Base-by-base conservation (phyloP, 2,329 filamentous ascomycete genomes). In the Epichloe amarillans region DNA sequence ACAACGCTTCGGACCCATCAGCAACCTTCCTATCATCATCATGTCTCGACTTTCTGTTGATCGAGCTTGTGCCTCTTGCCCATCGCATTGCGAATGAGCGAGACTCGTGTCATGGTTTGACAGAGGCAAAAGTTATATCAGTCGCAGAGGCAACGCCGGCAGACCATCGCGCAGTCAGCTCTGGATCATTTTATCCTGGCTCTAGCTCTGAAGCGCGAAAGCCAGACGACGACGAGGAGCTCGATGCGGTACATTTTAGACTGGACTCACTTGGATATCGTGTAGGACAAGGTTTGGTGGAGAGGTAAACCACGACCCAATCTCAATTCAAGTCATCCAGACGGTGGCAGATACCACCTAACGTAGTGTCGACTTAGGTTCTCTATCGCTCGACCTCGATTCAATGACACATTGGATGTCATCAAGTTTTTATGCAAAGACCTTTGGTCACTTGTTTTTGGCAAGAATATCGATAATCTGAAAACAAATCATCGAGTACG, bases 341-440 rank as follows among this genome's bases (percentile, higher is more conserved):
- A 14, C 15, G 23, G 33, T 36, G 7, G 5, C 36, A 41, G 23
- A 10, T 23, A 36, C 26, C 30, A 26, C 36, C 38, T 51, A 14
- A 50, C 21, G 19, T 42, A n/a, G 8, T 21, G 12, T 35, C 14
- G 5, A 19, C 3, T 21, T 46, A 89, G 86, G 49, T 90, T 93
- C 72, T 88, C 86, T 10, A 77, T 80, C 62, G 86, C 94, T 65
- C 78, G 88, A 48, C 88, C 91, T 40, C 86, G 89, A 46, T 94
- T 96, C 64, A 87, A 84, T 54, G 89, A 95, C 60, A 90, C 90
- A 4, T 80, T 98, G 41, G 93, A 97, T 64, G 86, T 90, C 47
- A 98, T 98, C 66, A 98, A 98, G 67, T 97, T 98, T 63, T 75
- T 98, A 47, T 98, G 93, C 79, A 98, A 98, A 72, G 93, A 98